phyloP scores from a whole-genome alignment of 306 rosid genomes.

The Lablab purpureus region DNA sequence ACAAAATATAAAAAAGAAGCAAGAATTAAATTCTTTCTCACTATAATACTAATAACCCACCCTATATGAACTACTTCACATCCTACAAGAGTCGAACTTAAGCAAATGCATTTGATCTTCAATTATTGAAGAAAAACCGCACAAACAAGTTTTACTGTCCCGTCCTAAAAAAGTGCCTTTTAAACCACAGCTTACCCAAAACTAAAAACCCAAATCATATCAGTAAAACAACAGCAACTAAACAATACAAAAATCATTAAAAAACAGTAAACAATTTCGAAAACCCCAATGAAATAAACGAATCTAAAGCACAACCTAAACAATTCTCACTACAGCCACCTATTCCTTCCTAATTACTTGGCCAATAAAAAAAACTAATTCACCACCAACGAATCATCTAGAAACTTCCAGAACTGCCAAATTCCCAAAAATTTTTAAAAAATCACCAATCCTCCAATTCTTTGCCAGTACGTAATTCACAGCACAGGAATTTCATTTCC shows the following conservation, averaged over 20 bases:
- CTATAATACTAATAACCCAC: neutral
- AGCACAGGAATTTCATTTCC: neutral
- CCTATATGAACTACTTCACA: conserved; percentile 20
- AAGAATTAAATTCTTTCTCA: neutral
- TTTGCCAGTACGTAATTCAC: neutral
- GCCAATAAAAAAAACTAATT: neutral
- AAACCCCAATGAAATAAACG: conserved; percentile 4
- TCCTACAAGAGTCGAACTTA: neutral
- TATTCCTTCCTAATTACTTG: neutral
- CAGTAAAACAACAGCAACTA: conserved; percentile 15
- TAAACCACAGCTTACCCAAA: conserved; percentile 1
- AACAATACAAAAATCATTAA: neutral
- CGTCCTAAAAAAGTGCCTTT: neutral
- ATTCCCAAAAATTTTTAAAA: neutral
- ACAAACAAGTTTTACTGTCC: neutral
- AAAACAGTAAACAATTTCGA: neutral
- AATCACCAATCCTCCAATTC: neutral
- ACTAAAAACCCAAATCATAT: conserved; percentile 8
- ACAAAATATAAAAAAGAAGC: neutral
- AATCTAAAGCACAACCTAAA: neutral
- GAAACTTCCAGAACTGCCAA: neutral
- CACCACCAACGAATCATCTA: conserved; percentile 13
- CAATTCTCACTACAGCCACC: neutral
- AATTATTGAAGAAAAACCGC: neutral
- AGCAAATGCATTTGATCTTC: neutral